Evolutionary conservation across 345 rosid genomes (phyloP).

Genomic region (Isatis tinctoria): DNA sequence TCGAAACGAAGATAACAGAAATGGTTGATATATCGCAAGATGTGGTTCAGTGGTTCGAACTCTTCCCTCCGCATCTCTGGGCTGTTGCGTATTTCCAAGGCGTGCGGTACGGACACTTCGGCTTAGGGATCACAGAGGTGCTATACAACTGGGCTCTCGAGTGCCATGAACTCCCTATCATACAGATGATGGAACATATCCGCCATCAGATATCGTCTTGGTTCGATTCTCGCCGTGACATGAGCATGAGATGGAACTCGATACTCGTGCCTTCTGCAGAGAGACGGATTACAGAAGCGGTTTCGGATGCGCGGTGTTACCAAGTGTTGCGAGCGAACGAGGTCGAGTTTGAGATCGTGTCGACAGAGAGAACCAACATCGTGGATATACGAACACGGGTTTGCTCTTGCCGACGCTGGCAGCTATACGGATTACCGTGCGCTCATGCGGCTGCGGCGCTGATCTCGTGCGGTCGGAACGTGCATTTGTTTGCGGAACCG

Average conservation of each 20-base stretch:
- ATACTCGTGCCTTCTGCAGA: constrained; percentile 95
- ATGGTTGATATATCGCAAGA: constrained; percentile 94
- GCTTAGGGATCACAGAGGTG: constrained; percentile 75
- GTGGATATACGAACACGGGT: constrained; percentile 78
- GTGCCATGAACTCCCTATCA: constrained; percentile 90
- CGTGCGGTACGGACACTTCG: constrained; percentile 81
- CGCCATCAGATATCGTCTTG: constrained; percentile 59
- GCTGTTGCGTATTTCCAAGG: constrained; percentile 95
- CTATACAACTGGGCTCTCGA: constrained; percentile 92
- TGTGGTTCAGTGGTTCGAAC: constrained; percentile 68
- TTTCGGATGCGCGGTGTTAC: constrained; percentile 87
- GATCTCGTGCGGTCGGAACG: constrained; percentile 83
- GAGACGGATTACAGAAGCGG: constrained; percentile 71
- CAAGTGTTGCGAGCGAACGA: constrained; percentile 96
- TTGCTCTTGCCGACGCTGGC: constrained; percentile 97
- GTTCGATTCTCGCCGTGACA: constrained; percentile 62
- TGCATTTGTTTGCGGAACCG: constrained; percentile 70
- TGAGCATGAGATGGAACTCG: constrained; percentile 77
- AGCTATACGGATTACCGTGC: constrained; percentile 88
- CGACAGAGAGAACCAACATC: constrained; percentile 89
- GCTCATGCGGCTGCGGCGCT: constrained; percentile 98
- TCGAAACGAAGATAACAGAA: constrained; percentile 71
- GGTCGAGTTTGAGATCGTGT: constrained; percentile 97
- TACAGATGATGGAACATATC: constrained; percentile 94
- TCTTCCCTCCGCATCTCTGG: constrained; percentile 84